Evolutionary conservation across 441 rosid species (phyloP), one percentile per base, ranked within the genome.

Genomic region (Populus tomentosa): DNA sequence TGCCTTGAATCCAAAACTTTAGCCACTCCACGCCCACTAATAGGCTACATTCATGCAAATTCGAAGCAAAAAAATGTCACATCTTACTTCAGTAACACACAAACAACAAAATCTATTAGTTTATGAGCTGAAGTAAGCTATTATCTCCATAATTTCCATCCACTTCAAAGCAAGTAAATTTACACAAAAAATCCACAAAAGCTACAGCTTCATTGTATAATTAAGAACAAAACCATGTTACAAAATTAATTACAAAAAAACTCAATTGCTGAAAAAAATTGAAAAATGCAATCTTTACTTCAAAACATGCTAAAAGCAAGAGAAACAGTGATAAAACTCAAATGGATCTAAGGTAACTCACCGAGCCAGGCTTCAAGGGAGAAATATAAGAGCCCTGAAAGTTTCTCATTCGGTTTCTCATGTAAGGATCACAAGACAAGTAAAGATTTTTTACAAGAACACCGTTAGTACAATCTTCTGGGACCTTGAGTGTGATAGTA

Each of bases 1-100:
- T 87, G 86, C 67, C 87, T 91, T 14, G 98, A 92, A 73, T 90
- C 90, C 70, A 94, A 70, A 70, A 94, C 97, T 69, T 79, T 87
- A 9, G 88, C 86, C 75, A 94, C 80, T 53, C 92, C 98, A 42
- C 85, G 87, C 75, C 97, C 93, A 80, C 79, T 76, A 6, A 92
- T 67, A 30, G 88, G 83, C 95, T 92, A 73, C 35, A 65, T 65
- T 65, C 36, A 65, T 24, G 1, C 69, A 65, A 26, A 21, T 26
- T 65, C 32, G 6, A 65, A 65, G 32, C 30, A 14, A 11, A 11
- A 65, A 30, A 65, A 28, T 0, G 21, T 73, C 24, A 35, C 13
- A 16, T 10, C 32, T 21, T 2, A 14, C 62, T 5, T 50, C 36
- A 70, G 61, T 18, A 46, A 46, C 5, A 5, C 36, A 21, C n/a